phyloP scores from a whole-genome alignment of 2,329 filamentous ascomycete genomes.

The Beauveria brongniartii region DNA sequence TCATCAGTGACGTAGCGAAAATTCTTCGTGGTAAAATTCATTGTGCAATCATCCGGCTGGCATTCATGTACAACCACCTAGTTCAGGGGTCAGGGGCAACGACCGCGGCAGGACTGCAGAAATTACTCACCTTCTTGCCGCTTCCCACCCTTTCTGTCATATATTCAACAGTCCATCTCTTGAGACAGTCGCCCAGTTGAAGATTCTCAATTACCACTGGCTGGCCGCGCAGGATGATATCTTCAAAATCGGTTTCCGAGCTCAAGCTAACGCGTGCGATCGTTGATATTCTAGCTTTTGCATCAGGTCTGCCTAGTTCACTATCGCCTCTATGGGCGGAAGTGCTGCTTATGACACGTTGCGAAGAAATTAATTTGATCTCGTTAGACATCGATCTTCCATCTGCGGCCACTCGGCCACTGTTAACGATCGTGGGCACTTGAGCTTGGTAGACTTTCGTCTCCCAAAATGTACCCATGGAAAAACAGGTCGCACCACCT shows the following conservation, averaged over 20 bases:
- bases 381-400: not conserved
- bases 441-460: slow-evolving; percentile 43
- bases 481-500: slow-evolving; percentile 83
- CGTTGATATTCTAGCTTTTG: slow-evolving; percentile 17
- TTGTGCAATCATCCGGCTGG: slow-evolving; percentile 41
- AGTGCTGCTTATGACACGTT: slow-evolving; percentile 11
- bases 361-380: not conserved
- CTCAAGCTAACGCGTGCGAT: slow-evolving; percentile 47
- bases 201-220: slow-evolving; percentile 55
- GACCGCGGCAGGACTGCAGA: not conserved
- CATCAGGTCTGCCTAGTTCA: not conserved
- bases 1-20: slow-evolving; percentile 64
- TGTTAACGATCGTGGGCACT: slow-evolving; percentile 10
- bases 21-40: slow-evolving; percentile 80
- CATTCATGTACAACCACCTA: slow-evolving; percentile 70
- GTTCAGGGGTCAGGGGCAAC: slow-evolving; percentile 3
- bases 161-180: slow-evolving; percentile 61
- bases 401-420: not conserved
- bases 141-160: slow-evolving; percentile 53
- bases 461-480: slow-evolving; percentile 84
- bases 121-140: slow-evolving; percentile 47
- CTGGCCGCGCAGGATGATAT: slow-evolving; percentile 46
- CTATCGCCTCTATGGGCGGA: not conserved
- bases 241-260: slow-evolving; percentile 48
- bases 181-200: slow-evolving; percentile 58